Base-by-base conservation (phyloP, 106 monocot species). In the Chionographis japonica region DNA sequence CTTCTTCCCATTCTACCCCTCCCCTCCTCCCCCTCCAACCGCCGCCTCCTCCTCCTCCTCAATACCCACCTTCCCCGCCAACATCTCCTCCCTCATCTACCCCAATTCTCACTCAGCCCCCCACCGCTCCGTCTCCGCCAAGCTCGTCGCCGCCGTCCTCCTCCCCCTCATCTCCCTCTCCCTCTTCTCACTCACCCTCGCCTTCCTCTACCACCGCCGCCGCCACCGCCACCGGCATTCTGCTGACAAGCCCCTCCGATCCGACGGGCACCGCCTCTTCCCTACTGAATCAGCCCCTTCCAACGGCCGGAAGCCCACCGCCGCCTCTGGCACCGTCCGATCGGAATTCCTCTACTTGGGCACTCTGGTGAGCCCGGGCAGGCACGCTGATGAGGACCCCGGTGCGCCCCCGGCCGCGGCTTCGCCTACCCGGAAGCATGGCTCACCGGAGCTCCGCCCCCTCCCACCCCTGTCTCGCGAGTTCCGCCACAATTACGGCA, bases 391-490 rank as follows among this genome's bases (percentile, higher is more conserved):
- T 12, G 10, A 20, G 8, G 15, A 42, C n/a, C 2, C 12, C 40
- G 19, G 36, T 12, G 52, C 14, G 13, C 27, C 16, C 11, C 39
- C 54, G 10, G 19, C 37, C 8, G 14, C 2, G n/a, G 46, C 36
- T 1, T 41, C 68, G 19, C 63, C 74, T n/a, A 35, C 36, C 64
- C 56, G 15, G 52, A 68, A 62, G 56, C 63, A 65, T 6, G 66
- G 54, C 50, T 87, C 87, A 4, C 87, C 87, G 18, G 87, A 83
- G 67, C 74, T 87, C 67, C 72, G 67, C 12, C 87, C 83, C 1
- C 74, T 83, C 3, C 83, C 83, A 0, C 83, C 80, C 2, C 71
- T 87, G 19, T 53, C 75, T 5, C 67, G 66, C n/a, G 64, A 66
- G 4, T 6, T 17, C 62, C 40, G 37, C 50, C 53, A 18, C 27